A percentile compares a stretch with the other conserved stretches of the same genome.
These are phyloP conservation scores for Cordyceps sp. DNA, from an alignment of 2,329 filamentous ascomycete genomes.

Conservation along the genomic window DNA sequence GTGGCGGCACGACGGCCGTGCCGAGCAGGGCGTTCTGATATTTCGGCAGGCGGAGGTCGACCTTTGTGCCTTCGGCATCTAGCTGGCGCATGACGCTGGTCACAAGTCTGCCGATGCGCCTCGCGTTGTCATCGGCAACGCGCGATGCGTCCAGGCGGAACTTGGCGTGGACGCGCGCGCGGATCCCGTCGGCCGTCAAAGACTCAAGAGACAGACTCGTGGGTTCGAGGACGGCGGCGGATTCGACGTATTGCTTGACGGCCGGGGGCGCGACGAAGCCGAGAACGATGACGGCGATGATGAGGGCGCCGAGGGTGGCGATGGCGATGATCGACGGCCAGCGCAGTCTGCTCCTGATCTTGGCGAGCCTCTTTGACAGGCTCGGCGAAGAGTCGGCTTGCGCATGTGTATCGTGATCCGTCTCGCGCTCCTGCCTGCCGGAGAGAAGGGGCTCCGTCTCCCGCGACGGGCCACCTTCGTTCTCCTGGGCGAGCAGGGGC, in stretches of 20 bases:
- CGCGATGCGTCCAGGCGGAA: conserved; percentile 66
- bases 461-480: conserved; percentile 10
- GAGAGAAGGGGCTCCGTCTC: conserved; percentile 39
- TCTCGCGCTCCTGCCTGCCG: conserved; percentile 4
- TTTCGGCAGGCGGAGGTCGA: conserved; percentile 68
- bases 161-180: conserved; percentile 64
- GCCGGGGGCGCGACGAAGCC: conserved; percentile 69
- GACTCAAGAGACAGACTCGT: conserved; percentile 73
- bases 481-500: conserved; percentile 23
- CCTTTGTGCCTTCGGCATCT: conserved; percentile 53
- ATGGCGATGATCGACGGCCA: conserved; percentile 74
- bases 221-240: conserved; percentile 68
- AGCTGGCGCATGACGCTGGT: conserved; percentile 69
- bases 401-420: conserved; percentile 20
- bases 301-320: conserved; percentile 40
- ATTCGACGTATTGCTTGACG: conserved; percentile 72
- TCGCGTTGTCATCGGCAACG: conserved; percentile 53
- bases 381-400: conserved; percentile 10
- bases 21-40: conserved; percentile 66
- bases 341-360: conserved; percentile 14
- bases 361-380: conserved; percentile 9
- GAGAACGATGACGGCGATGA: conserved; percentile 54
- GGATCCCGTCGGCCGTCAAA: conserved; percentile 63
- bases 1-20: conserved; percentile 55
- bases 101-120: conserved; percentile 58